Percentiles rank a stretch among this genome's conserved stretches.
Evolutionary conservation across 768 basidiomycete species (phyloP).

Genomic region (Leccinum uliginosum): DNA sequence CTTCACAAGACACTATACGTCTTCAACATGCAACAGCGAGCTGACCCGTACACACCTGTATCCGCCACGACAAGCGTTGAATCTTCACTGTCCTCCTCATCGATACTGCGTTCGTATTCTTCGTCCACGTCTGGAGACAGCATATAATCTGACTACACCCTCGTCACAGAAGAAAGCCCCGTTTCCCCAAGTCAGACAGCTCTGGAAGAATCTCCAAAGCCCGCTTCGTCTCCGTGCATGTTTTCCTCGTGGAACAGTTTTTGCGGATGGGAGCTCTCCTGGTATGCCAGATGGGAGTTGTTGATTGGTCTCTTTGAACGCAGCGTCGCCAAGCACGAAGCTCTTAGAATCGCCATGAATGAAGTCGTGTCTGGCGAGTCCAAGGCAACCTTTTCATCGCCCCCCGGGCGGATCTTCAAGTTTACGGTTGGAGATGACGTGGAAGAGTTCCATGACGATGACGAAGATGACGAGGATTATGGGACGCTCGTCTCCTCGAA

Average conservation of each 20-base stretch:
- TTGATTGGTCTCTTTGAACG: constrained; percentile 40
- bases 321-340: constrained; percentile 19
- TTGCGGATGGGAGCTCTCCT: constrained; percentile 41
- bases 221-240: constrained; percentile 8
- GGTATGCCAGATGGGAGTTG: constrained; percentile 54
- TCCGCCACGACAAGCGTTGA: constrained; percentile 6
- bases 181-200: constrained; percentile 1
- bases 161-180: constrained; percentile 44
- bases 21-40: constrained; percentile 46
- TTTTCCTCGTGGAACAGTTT: constrained; percentile 9
- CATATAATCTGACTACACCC: constrained; percentile 54
- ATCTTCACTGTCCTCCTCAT: constrained; percentile 16
- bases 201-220: background rate
- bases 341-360: background rate
- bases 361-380: background rate
- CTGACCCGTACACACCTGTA: constrained; percentile 8
- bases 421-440: constrained; percentile 22
- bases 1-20: constrained; percentile 64
- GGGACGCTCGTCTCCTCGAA: constrained; percentile 16
- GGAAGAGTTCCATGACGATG: constrained; percentile 7
- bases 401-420: constrained; percentile 13
- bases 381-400: background rate
- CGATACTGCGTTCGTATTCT: constrained; percentile 17
- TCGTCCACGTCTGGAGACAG: constrained; percentile 12
- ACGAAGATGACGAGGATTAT: constrained; percentile 27